Conservation (phyloP, 352 stramenopile species). For the Globisporangium takayamanum region DNA sequence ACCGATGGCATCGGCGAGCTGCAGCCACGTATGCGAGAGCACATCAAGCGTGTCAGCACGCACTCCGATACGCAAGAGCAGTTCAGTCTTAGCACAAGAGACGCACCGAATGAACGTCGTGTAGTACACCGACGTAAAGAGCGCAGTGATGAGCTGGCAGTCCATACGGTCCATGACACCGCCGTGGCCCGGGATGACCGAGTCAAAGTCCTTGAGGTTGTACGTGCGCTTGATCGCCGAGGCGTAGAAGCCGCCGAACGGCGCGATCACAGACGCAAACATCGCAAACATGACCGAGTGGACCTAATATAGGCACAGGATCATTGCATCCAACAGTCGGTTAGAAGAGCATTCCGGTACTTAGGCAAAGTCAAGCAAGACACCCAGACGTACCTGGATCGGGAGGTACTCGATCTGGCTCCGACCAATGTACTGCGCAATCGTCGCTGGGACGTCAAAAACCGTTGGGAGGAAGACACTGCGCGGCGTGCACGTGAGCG, state of each 20-base stretch:
- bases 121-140: slow-evolving; percentile 97
- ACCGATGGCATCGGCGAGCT: slow-evolving; percentile 61
- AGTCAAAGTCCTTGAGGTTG: slow-evolving; percentile 99
- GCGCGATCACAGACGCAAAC: slow-evolving; percentile 97
- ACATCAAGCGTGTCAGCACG: not conserved
- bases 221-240: slow-evolving; percentile 99
- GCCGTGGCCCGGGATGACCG: slow-evolving; percentile 97
- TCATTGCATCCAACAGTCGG: slow-evolving; percentile 15
- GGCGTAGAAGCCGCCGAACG: slow-evolving; percentile 98
- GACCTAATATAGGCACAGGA: slow-evolving; percentile 43
- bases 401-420: slow-evolving; percentile 82
- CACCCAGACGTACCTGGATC: slow-evolving; percentile 48
- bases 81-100: not conserved
- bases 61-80: not conserved
- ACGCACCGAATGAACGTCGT: slow-evolving; percentile 93
- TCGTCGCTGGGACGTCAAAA: slow-evolving; percentile 61
- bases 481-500: slow-evolving; percentile 53
- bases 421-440: slow-evolving; percentile 73
- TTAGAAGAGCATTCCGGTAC: not conserved
- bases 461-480: slow-evolving; percentile 53
- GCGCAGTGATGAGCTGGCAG: slow-evolving; percentile 94
- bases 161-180: slow-evolving; percentile 97
- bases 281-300: slow-evolving; percentile 96
- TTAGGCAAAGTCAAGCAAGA: not conserved
- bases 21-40: not conserved